Base-by-base conservation (phyloP, 176 grass and related monocot species). In the Alopecurus myosuroides region DNA sequence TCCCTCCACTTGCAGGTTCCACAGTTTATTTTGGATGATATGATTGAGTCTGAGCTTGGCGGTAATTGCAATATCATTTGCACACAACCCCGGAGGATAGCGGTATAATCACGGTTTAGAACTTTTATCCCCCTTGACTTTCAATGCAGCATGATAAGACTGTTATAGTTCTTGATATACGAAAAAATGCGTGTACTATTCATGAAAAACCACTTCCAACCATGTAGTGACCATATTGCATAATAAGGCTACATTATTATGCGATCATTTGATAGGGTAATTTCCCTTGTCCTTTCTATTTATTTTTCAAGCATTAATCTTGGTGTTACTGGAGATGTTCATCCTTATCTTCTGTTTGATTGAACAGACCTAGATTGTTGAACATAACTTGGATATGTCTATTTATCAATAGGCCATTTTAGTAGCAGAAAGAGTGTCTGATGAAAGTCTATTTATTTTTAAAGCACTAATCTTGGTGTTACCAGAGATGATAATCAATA, bases 11-110 rank as follows among this genome's bases (percentile, higher is more conserved):
- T 93, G 77, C 71, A 98, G 95, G 89, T 95, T 17, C 95, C 95
- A 64, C 95, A 98, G 63, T 98, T 93, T 89, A 95, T 98, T 89
- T 88, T 98, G 82, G 95, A 98, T 86, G 91, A 98, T 79, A 98
- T 98, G 95, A 98, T 98, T 82, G 88, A 90, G 44, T 91, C 89
- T 86, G 95, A 87, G 39, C 87, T 88, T 55, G 95, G 95, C 69
- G 92, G 92, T 89, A 90, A 75, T 74, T 98, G 95, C 86, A 95
- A 82, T 75, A 98, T 98, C 58, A 60, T 98, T 79, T 98, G 95
- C 87, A 98, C 95, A 67, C 95, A 98, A 76, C 95, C 95, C 15
- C 85, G 95, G 36, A 90, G 95, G 80, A 88, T 98, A 82, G 95
- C 95, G 79, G 95, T 98, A 95, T 63, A 82, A 75, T 79, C 33